Evolutionary conservation across 2,329 filamentous ascomycete genomes (phyloP).

Genomic region (Neonectria coccinea): DNA sequence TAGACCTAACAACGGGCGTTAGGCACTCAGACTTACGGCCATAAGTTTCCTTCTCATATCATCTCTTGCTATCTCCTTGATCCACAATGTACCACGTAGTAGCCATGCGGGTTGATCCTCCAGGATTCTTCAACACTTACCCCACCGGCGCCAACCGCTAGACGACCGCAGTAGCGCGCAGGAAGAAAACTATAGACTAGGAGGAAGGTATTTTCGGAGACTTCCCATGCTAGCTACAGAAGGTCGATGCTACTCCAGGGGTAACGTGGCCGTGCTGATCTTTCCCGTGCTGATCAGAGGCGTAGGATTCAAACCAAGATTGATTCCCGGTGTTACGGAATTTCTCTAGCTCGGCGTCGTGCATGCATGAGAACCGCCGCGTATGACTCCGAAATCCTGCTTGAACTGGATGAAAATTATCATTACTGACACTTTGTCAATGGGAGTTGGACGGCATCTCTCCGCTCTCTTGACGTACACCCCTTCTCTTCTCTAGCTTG

Average conservation of each 20-base stretch:
- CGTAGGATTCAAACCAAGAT: background rate
- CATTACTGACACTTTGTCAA: background rate
- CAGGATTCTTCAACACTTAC: conserved; percentile 7
- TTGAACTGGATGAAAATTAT: background rate
- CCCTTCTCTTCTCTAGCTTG: conserved; percentile 5
- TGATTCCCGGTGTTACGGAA: background rate
- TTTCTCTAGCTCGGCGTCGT: background rate
- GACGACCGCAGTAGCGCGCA: background rate
- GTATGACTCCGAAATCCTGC: background rate
- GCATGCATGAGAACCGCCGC: background rate
- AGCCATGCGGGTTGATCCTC: conserved; percentile 17
- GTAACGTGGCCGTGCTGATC: conserved; percentile 14
- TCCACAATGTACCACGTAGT: background rate
- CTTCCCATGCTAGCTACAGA: background rate
- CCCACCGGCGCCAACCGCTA: conserved; percentile 3
- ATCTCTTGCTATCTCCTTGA: conserved; percentile 8
- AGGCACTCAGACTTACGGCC: background rate
- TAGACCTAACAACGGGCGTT: background rate
- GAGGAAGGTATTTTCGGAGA: conserved; percentile 7
- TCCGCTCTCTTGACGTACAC: conserved; percentile 4
- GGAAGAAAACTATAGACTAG: conserved; percentile 8
- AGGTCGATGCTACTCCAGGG: conserved; percentile 1
- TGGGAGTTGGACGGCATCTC: background rate
- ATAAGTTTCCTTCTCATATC: background rate
- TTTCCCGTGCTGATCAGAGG: conserved; percentile 10